Conservation (phyloP, 305 asterid genomes). For the Euphrasia arctica region DNA sequence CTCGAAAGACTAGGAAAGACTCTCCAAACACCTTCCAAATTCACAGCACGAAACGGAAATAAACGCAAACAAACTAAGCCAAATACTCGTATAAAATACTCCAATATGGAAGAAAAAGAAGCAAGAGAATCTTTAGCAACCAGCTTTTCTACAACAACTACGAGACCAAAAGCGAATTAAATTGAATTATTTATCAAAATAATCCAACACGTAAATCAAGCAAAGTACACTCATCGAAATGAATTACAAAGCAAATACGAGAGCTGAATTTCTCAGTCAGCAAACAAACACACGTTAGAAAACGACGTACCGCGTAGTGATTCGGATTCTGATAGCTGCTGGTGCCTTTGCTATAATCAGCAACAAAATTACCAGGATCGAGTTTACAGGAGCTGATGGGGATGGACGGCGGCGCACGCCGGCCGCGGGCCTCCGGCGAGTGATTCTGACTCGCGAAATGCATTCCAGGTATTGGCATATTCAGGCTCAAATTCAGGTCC, state of each 20-base stretch:
- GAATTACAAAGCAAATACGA: not conserved
- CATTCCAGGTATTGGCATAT: constrained; percentile 36
- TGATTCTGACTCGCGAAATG: constrained; percentile 29
- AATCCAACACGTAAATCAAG: not conserved
- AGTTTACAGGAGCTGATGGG: constrained; percentile 8
- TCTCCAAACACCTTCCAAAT: constrained; percentile 9
- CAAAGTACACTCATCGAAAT: too few species aligned
- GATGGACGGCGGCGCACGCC: constrained; percentile 24
- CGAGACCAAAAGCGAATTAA: not conserved
- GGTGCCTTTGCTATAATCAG: constrained; percentile 12
- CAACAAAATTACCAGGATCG: constrained; percentile 11
- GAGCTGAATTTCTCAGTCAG: constrained; percentile 7
- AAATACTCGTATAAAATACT: too few species aligned
- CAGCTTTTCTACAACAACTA: not conserved
- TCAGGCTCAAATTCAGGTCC: constrained; percentile 26
- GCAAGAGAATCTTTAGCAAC: not conserved
- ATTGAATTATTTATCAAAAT: not conserved
- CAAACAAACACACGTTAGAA: not conserved
- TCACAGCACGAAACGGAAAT: not conserved
- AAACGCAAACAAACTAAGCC: not conserved
- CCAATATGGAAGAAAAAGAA: too few species aligned
- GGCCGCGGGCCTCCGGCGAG: constrained; percentile 22
- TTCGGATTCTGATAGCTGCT: constrained; percentile 16
- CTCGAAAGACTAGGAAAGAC: not conserved
- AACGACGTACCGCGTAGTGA: constrained; percentile 27